Evolutionary conservation across 768 basidiomycete genomes (phyloP).

Genomic region (Tylopilus balloui): DNA sequence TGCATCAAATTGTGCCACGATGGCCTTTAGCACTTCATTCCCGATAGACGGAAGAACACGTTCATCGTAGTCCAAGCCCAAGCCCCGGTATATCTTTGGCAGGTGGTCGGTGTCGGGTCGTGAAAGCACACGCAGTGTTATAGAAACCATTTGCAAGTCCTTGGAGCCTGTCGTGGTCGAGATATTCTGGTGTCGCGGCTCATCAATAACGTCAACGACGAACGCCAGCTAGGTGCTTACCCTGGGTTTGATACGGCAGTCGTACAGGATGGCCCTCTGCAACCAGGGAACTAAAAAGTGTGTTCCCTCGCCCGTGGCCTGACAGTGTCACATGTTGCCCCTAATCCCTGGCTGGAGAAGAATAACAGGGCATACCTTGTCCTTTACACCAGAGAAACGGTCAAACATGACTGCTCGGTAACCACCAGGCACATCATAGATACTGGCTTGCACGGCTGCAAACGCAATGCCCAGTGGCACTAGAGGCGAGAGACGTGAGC

Average conservation of each 20-base stretch:
- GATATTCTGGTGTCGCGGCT: constrained; percentile 62
- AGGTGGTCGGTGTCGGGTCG: constrained; percentile 87
- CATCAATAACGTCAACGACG: constrained; percentile 3
- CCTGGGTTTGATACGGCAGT: constrained; percentile 95
- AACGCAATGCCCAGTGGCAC: constrained; percentile 40
- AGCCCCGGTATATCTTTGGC: constrained; percentile 88
- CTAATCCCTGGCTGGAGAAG: not conserved
- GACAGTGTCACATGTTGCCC: not conserved
- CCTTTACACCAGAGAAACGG: constrained; percentile 87
- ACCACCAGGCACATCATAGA: constrained; percentile 82
- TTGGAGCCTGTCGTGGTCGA: constrained; percentile 99
- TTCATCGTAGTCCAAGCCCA: constrained; percentile 97
- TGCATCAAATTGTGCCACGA: constrained; percentile 97
- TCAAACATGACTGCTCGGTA: constrained; percentile 98
- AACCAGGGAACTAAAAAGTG: constrained; percentile 96
- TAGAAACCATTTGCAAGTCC: constrained; percentile 97
- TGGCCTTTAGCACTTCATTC: constrained; percentile 96
- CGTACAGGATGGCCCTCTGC: constrained; percentile 93
- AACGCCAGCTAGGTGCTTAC: constrained; percentile 41
- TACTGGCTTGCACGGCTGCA: constrained; percentile 45
- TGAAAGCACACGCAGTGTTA: constrained; percentile 93
- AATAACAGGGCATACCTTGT: constrained; percentile 50
- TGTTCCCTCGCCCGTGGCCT: constrained; percentile 92
- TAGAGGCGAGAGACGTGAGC: constrained; percentile 14
- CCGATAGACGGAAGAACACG: constrained; percentile 96